Evolutionary conservation across 306 rosid species (phyloP), one percentile per base, ranked within the genome.

Genomic region (Prunus fruticosa): DNA sequence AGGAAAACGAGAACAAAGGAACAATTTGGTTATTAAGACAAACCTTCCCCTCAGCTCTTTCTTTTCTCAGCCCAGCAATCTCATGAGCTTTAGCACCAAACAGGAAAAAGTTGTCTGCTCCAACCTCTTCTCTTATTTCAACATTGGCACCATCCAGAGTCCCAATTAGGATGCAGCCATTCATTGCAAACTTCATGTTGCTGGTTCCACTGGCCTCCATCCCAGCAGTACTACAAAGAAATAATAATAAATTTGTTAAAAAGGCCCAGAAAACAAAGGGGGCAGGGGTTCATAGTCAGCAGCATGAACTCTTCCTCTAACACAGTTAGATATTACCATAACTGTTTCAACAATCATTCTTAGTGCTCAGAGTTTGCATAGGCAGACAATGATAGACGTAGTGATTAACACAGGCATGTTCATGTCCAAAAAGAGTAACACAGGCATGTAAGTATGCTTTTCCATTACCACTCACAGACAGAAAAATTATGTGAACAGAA

Each of bases 151-250:
- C 99, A 77, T 96, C 99, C 83, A 96, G 86, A 69, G 98, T 96
- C 75, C 99, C 99, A 82, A 96, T 96, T 78, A 85, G 87, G 76
- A 96, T 51, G 84, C 99, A 96, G 46, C 99, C 99, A 69, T 92
- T 96, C 97, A 96, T 92, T 38, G 97, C 90, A 82, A 96, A 96
- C 84, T 96, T 96, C 99, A 96, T 96, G 89, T 92, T 96, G 87
- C 99, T 92, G 43, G 99, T 96, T 84, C 99, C 99, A 84, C 99
- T 92, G 83, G 99, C 99, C 77, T 96, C 99, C 99, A 96, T 96
- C 66, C 99, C 99, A 58, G 99, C 99, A 77, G 99, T 96, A 83
- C 99, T 96, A 67, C 75, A 72, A 53, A 61, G 30, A 34, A 63
- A 69, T 54, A 49, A 49, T 74, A 52, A 53, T 34, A 32, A 13